Base-by-base conservation (phyloP, 2,329 filamentous ascomycete genomes). In the Colletotrichum godetiae region DNA sequence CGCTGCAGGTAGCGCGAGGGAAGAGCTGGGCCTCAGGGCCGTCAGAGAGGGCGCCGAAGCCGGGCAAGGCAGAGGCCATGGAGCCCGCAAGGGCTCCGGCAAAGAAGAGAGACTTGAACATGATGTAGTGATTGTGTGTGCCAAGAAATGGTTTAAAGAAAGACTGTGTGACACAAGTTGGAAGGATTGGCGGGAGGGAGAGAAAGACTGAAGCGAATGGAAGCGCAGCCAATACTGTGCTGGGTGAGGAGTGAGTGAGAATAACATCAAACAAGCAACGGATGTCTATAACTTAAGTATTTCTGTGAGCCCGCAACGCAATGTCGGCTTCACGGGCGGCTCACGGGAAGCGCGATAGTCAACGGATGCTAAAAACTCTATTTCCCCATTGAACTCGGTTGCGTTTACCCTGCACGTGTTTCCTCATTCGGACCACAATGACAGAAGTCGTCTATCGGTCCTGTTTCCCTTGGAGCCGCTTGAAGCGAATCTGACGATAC, bases 1-100 rank as follows among this genome's bases (percentile, higher is more conserved):
- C 76, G 61, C 60, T 49, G 73, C 76, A 78, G 1, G 72, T 53
- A 1, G 64, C 75, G 3, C 76, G 74, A 42, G 74, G 55, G 22
- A 67, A 72, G 1, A 74, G 49, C 7, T 66, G 71, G 24, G 66
- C 19, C 59, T 60, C 52, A 24, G 49, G 53, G 42, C 42, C 42
- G 15, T 46, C 42, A 15, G 42, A 46, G 15, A 62, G 60, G 8
- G 66, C 63, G 55, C 42, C 22, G 11, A 37, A 12, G 8, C 66
- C 60, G 53, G 67, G 70, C n/a, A 70, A 27, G 60, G 67, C 70
- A 46, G 66, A 73, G 27, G 60, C 66, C 35, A 73, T 15, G 22
- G 67, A 57, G 60, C 60, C 70, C 2, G 59, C 55, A 55, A 70
- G 46, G 60, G 55, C 59, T 6, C 61, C 49, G 37, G 72, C 68